Evolutionary conservation across 208 protist genomes (phyloP).

Genomic region (Acanthamoeba healyi): DNA sequence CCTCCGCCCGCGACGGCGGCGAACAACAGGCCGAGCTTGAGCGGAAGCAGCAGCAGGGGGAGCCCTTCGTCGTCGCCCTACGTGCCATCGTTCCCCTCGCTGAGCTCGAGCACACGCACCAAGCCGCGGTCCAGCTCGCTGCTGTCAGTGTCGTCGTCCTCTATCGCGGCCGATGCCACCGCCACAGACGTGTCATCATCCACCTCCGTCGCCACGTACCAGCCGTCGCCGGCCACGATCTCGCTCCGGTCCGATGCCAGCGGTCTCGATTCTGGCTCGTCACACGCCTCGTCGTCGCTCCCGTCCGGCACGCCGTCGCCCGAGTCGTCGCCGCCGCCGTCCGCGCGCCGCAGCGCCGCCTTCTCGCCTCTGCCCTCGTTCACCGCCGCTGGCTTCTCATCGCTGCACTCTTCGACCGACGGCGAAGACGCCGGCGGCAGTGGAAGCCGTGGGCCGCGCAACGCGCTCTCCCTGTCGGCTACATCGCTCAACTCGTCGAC

Average conservation of each 20-base stretch:
- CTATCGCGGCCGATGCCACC: background rate
- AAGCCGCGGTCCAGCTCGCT: background rate
- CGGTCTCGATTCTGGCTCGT: background rate
- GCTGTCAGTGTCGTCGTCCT: background rate
- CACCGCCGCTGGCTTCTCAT: background rate
- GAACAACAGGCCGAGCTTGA: background rate
- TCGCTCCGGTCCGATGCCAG: background rate
- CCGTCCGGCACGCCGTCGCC: background rate
- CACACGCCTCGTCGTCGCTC: background rate
- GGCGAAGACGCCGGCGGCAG: background rate
- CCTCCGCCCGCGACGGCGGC: background rate
- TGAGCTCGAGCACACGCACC: background rate
- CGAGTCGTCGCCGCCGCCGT: background rate
- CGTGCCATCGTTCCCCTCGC: constrained; percentile 22
- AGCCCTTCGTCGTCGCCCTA: background rate
- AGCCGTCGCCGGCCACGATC: background rate
- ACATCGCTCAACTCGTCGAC: constrained; percentile 30
- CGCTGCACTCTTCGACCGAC: background rate
- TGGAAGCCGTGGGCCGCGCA: background rate
- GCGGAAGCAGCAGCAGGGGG: background rate
- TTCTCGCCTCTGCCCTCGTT: background rate
- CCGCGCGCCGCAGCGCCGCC: background rate
- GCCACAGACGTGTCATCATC: background rate
- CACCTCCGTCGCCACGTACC: background rate
- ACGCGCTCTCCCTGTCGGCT: background rate